Conservation (phyloP, 768 basidiomycete species). For the Neoboletus brunneissimus region DNA sequence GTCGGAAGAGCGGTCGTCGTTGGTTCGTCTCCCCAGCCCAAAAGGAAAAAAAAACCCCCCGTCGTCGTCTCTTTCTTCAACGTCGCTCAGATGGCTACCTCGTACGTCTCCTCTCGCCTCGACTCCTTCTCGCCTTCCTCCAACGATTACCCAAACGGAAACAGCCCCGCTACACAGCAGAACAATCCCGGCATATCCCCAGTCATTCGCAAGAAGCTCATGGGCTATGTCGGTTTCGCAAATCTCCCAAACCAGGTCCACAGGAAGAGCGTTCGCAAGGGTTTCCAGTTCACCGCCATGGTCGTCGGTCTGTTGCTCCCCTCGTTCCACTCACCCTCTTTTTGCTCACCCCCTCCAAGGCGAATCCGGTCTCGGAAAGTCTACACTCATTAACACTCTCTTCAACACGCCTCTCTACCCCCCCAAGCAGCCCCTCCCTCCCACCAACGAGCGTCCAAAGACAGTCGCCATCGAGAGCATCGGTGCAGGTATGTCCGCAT, state of each 20-base stretch:
- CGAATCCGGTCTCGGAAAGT: constrained; percentile 98
- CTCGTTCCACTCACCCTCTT: constrained; percentile 13
- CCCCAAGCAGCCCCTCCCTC: constrained; percentile 78
- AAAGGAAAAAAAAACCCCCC: constrained; percentile 44
- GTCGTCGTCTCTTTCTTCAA: constrained; percentile 23
- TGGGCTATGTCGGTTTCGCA: constrained; percentile 95
- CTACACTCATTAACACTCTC: constrained; percentile 96
- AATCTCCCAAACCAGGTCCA: constrained; percentile 99
- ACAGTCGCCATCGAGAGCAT: constrained; percentile 99
- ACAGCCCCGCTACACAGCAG: constrained; percentile 55
- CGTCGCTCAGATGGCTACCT: constrained; percentile 65
- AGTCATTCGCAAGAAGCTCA: constrained; percentile 83
- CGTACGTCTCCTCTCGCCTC: constrained; percentile 63
- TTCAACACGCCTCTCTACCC: constrained; percentile 97
- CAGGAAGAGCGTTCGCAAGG: constrained; percentile 95
- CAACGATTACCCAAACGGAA: constrained; percentile 61
- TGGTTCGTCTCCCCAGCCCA: constrained; percentile 43
- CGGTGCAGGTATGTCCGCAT: constrained; percentile 71
- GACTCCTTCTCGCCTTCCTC: constrained; percentile 53
- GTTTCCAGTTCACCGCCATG: constrained; percentile 99
- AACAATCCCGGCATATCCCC: constrained; percentile 32
- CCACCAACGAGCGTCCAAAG: constrained; percentile 82
- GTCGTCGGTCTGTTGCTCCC: constrained; percentile 80
- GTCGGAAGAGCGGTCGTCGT: not conserved
- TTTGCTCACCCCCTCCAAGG: constrained; percentile 44